phyloP scores from a whole-genome alignment of 306 rosid species.

The Pyrus bretschneideri region DNA sequence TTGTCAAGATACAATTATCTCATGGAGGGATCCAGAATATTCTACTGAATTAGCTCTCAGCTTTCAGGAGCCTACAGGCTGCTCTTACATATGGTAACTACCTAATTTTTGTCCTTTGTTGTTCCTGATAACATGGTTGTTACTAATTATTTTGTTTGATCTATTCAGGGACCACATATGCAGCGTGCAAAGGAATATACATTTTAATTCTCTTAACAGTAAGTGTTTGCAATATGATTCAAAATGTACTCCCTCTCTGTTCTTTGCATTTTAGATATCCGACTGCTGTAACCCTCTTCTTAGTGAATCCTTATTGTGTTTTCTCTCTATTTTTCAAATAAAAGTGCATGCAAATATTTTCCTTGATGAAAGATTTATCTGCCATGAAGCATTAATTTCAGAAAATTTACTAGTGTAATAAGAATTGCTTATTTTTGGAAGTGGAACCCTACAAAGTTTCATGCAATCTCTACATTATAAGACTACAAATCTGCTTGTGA shows the following conservation, averaged over 20 bases:
- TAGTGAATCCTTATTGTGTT: background rate
- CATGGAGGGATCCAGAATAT: slow-evolving; percentile 95
- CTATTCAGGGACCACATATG: slow-evolving; percentile 77
- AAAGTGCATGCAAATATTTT: background rate
- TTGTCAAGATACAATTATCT: slow-evolving; percentile 73
- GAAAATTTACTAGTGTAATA: background rate
- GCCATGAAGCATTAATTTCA: background rate
- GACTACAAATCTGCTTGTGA: background rate
- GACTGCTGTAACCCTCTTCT: background rate
- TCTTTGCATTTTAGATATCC: background rate
- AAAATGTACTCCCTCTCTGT: background rate
- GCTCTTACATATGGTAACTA: slow-evolving; percentile 77
- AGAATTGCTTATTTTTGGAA: background rate
- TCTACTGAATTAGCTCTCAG: slow-evolving; percentile 93
- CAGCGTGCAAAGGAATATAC: slow-evolving; percentile 79
- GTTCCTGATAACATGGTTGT: background rate
- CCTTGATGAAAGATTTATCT: background rate
- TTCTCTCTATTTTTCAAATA: background rate
- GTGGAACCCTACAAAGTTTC: background rate
- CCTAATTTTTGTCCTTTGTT: background rate
- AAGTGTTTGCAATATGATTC: slow-evolving; percentile 32
- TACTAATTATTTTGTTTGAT: slow-evolving; percentile 22
- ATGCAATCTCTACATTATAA: background rate
- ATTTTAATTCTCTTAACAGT: slow-evolving; percentile 75
- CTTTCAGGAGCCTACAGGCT: slow-evolving; percentile 90